These are phyloP conservation scores for Leptographium flavum DNA, from an alignment of 2,329 filamentous ascomycete species.

Conservation along the genomic window DNA sequence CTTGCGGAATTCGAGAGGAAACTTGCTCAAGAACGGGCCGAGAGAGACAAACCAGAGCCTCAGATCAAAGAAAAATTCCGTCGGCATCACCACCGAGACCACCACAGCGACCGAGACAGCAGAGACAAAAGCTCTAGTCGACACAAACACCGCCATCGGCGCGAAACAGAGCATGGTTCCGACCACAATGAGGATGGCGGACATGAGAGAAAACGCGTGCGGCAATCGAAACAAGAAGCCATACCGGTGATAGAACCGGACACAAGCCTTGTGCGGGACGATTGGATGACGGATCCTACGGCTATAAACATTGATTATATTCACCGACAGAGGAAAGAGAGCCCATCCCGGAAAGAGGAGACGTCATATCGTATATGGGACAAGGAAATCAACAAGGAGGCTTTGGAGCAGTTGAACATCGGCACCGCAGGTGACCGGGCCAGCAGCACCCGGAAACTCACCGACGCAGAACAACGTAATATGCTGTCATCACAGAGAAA, in stretches of 20 bases:
- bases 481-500: constrained; percentile 69
- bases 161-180: neutral
- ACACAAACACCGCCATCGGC: neutral
- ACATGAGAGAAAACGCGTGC: neutral
- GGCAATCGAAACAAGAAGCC: neutral
- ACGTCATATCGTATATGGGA: constrained; percentile 55
- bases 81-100: constrained; percentile 13
- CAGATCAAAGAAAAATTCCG: constrained; percentile 12
- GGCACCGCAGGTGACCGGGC: constrained; percentile 44
- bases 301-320: constrained; percentile 75
- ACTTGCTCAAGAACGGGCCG: constrained; percentile 22
- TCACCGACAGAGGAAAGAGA: constrained; percentile 31
- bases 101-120: constrained; percentile 1
- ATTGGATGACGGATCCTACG: constrained; percentile 89
- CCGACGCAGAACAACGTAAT: constrained; percentile 68
- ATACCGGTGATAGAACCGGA: neutral
- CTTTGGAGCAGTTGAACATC: constrained; percentile 45
- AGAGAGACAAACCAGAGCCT: constrained; percentile 12
- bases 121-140: neutral
- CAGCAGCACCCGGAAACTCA: constrained; percentile 52
- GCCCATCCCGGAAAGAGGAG: constrained; percentile 16
- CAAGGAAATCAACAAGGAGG: constrained; percentile 61
- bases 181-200: neutral
- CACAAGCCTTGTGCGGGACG: constrained; percentile 40
- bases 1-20: constrained; percentile 23